A percentile compares a stretch with the other conserved stretches of the same genome.
Conservation (phyloP, 805 yeast species). For the Ogataea dorogensis region DNA sequence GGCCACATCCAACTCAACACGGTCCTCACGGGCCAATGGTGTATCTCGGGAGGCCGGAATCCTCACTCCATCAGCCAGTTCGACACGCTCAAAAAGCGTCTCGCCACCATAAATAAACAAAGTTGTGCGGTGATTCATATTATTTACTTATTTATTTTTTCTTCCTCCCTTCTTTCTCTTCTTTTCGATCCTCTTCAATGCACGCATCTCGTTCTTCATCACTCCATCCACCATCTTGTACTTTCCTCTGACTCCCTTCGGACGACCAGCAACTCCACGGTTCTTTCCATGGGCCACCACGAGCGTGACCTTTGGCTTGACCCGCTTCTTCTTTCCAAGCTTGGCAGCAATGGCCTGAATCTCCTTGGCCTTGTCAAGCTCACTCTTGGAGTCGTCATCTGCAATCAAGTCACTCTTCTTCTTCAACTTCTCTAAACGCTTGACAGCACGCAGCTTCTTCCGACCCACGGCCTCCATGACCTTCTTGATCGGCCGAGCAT, state of each 20-base stretch:
- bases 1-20: slow-evolving; percentile 14
- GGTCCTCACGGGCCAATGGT: slow-evolving; percentile 22
- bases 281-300: slow-evolving; percentile 87
- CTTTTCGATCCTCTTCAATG: slow-evolving; percentile 85
- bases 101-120: slow-evolving; percentile 19
- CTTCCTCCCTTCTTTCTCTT: slow-evolving; percentile 61
- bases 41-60: slow-evolving; percentile 20
- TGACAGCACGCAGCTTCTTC: slow-evolving; percentile 88
- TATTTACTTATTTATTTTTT: slow-evolving; percentile 6
- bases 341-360: slow-evolving; percentile 82
- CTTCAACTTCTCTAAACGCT: slow-evolving; percentile 81
- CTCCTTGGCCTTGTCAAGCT: slow-evolving; percentile 92
- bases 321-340: slow-evolving; percentile 65
- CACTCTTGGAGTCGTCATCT: slow-evolving; percentile 84
- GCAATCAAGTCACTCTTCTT: slow-evolving; percentile 90
- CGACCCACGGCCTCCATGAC: slow-evolving; percentile 97
- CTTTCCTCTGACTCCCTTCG: slow-evolving; percentile 94
- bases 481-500: slow-evolving; percentile 98
- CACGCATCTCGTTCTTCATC: slow-evolving; percentile 95
- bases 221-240: slow-evolving; percentile 99
- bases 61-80: slow-evolving; percentile 6
- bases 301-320: slow-evolving; percentile 78
- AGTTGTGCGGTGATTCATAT: slow-evolving; percentile 21
- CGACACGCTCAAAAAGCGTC: slow-evolving; percentile 17
- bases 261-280: slow-evolving; percentile 89